Base-by-base conservation (phyloP, 352 stramenopile genomes). In the Pilasporangium apinafurcum region DNA sequence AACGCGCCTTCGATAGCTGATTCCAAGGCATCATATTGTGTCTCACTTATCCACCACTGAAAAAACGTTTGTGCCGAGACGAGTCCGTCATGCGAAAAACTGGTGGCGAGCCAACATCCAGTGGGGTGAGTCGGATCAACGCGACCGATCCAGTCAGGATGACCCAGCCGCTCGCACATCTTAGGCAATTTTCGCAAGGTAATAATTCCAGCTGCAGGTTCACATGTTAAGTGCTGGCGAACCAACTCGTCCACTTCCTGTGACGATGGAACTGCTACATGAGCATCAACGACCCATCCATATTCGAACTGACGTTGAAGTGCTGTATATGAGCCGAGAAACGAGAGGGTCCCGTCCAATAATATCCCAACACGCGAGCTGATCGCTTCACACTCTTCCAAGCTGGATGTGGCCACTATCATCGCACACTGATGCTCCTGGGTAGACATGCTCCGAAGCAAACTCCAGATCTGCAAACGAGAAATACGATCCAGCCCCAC, bases 261-360 rank as follows among this genome's bases (percentile, higher is more conserved):
- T 0, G 7, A 12, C 3, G 47, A 40, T 2, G 51, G 39, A 1
- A 41, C 26, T 8, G 47, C 47, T 1, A 38, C 18, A 0, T 38
- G 29, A n/a, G 36, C 47, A 26, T 60, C 45, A 17, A 60, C 38
- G 27, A 60, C 41, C 51, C 51, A 60, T 13, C 51, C 51, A 25
- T 51, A 60, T 25, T 60, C 51, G 17, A 54, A 54, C 26, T 49
- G 37, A 2, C 39, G 22, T 22, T 41, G 28, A 0, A 60, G 39
- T 17, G 39, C 8, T 8, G 37, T 24, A 30, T 51, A 60, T 8
- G 30, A 34, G 21, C 37, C 51, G 21, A 60, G 20, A 34, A 40
- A 60, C 17, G 28, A 22, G 25, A 60, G 45, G 3, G 46, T 12
- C 22, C 51, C 51, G n/a, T 60, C 51, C 9, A 44, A n/a, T 12